These are phyloP conservation scores for Phytophthora nicotianae DNA, from an alignment of 352 stramenopile genomes.

Conservation along the genomic window DNA sequence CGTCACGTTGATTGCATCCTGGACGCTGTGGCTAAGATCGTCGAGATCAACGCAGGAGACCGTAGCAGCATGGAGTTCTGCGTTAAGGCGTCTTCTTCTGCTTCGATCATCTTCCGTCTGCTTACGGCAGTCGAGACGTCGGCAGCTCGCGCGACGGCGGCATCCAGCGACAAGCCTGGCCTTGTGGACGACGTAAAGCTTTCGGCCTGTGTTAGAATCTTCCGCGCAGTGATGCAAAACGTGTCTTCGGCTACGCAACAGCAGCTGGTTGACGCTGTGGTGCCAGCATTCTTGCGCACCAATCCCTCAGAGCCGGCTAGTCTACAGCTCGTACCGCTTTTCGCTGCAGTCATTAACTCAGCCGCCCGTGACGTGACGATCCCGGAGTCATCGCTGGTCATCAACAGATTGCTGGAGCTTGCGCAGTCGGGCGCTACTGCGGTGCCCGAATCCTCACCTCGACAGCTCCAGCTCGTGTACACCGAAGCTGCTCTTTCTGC, in stretches of 20 bases:
- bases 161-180: conserved; percentile 9
- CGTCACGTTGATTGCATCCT: conserved; percentile 60
- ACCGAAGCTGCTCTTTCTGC: conserved; percentile 62
- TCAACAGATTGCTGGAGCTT: conserved; percentile 81
- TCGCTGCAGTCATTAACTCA: conserved; percentile 82
- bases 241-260: conserved; percentile 68
- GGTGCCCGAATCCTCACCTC: conserved; percentile 12
- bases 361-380: conserved; percentile 61
- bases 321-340: conserved; percentile 77
- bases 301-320: conserved; percentile 37
- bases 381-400: conserved; percentile 66
- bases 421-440: conserved; percentile 50
- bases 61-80: conserved; percentile 86
- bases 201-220: conserved; percentile 59
- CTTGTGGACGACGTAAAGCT: conserved; percentile 54
- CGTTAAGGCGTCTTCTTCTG: conserved; percentile 42
- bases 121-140: conserved; percentile 69
- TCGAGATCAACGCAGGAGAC: conserved; percentile 76
- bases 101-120: conserved; percentile 69
- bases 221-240: conserved; percentile 81
- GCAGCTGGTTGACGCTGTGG: conserved; percentile 57
- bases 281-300: conserved; percentile 63
- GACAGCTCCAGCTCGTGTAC: conserved; percentile 48
- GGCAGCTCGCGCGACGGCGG: conserved; percentile 41
- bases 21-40: conserved; percentile 78